Conservation (phyloP, 495 filamentous ascomycete species). For the Pyrenula massariospora region DNA sequence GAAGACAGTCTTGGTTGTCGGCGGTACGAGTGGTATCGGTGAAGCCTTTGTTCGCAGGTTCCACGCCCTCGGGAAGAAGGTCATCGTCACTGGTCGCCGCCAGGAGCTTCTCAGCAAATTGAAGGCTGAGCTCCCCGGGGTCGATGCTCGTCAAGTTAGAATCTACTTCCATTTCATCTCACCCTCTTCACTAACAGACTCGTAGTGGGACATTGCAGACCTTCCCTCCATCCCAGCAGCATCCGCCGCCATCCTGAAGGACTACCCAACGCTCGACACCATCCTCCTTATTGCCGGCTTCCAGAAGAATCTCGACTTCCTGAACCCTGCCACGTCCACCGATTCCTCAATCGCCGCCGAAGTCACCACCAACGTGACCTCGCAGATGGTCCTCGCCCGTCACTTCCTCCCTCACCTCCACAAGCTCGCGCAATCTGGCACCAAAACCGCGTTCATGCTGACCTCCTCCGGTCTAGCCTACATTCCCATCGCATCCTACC, state of each 20-base stretch:
- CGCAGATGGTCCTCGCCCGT: conserved; percentile 16
- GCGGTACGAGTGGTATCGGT: conserved; percentile 7
- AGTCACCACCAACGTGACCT: conserved; percentile 19
- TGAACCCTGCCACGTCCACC: conserved; percentile 10
- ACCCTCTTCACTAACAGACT: neutral
- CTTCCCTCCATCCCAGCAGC: conserved; percentile 11
- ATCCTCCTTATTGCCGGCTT: conserved; percentile 22
- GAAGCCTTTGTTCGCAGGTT: conserved; percentile 10
- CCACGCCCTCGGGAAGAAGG: conserved; percentile 8
- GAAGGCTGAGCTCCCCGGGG: conserved; percentile 15
- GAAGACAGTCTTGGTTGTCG: neutral
- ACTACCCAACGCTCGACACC: conserved; percentile 21
- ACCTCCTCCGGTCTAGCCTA: conserved; percentile 20
- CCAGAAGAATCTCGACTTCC: conserved; percentile 12
- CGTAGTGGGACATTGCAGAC: conserved; percentile 9
- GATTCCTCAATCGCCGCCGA: conserved; percentile 12
- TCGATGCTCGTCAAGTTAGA: conserved; percentile 17
- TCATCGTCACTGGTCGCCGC: conserved; percentile 7
- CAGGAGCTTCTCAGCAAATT: conserved; percentile 14
- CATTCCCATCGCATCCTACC: conserved; percentile 19
- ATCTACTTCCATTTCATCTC: conserved; percentile 2
- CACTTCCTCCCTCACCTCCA: conserved; percentile 21
- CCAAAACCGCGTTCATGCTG: conserved; percentile 21
- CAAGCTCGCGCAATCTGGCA: conserved; percentile 20
- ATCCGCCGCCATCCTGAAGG: conserved; percentile 8